Evolutionary conservation across 768 basidiomycete genomes (phyloP).

Genomic region (Termitomyces sp.): DNA sequence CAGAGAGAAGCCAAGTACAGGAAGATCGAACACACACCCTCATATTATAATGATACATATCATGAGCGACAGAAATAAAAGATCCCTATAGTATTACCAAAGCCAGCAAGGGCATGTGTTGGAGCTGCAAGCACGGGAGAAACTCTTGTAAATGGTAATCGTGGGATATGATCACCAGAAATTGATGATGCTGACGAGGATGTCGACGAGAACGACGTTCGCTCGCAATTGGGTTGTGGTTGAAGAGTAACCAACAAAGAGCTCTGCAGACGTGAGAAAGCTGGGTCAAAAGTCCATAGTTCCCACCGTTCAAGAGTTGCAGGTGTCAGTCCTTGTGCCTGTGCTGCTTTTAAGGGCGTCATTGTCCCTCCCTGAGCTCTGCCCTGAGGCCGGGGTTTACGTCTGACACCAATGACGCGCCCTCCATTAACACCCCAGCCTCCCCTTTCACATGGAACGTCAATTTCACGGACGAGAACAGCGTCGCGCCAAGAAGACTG

Average conservation of each 20-base stretch:
- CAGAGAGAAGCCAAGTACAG: not conserved
- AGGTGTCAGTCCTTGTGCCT: constrained; percentile 45
- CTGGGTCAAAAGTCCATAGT: constrained; percentile 71
- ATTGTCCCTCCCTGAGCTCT: constrained; percentile 22
- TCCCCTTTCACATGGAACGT: constrained; percentile 68
- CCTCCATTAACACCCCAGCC: constrained; percentile 64
- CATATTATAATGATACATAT: constrained; percentile 1
- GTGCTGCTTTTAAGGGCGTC: constrained; percentile 6
- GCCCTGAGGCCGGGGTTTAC: constrained; percentile 46
- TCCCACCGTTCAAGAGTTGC: constrained; percentile 81
- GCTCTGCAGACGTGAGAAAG: constrained; percentile 39
- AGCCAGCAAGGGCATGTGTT: constrained; percentile 59
- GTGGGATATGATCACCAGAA: constrained; percentile 32
- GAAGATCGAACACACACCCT: not conserved
- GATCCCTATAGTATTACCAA: constrained; percentile 73
- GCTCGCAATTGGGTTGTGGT: constrained; percentile 13
- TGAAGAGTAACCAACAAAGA: constrained; percentile 48
- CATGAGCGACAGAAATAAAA: constrained; percentile 32
- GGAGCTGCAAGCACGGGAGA: constrained; percentile 49
- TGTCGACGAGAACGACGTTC: constrained; percentile 18
- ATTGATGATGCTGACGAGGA: constrained; percentile 15
- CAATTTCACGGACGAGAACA: constrained; percentile 46
- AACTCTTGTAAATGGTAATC: constrained; percentile 79
- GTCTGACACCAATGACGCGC: constrained; percentile 65
- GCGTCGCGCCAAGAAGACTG: constrained; percentile 55